Evolutionary conservation across 805 yeast species (phyloP).

Genomic region (Saturnispora ahearnii): DNA sequence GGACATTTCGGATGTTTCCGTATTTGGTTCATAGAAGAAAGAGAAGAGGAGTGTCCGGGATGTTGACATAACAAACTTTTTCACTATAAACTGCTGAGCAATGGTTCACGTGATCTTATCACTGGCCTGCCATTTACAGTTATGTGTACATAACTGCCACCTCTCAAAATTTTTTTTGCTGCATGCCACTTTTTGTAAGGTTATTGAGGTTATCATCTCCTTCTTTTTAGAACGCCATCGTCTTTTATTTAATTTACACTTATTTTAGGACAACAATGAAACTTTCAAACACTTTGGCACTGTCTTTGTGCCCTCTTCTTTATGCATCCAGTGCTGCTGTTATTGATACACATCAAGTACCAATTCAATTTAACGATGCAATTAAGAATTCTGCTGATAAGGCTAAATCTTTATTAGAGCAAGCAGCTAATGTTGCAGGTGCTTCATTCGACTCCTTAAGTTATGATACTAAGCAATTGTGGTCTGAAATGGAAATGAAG

Average conservation of each 20-base stretch:
- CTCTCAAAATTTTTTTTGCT: not conserved
- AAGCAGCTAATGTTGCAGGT: constrained; percentile 44
- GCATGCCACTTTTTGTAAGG: too few relatives aligned
- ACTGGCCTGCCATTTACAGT: constrained; percentile 1
- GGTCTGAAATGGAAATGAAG: constrained; percentile 55
- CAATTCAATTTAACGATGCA: constrained; percentile 7
- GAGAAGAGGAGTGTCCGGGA: constrained; percentile 73
- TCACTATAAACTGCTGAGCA: not conserved
- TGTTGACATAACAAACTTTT: constrained; percentile 26
- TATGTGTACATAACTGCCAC: not conserved
- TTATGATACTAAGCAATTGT: constrained; percentile 39
- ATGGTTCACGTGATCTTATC: constrained; percentile 5
- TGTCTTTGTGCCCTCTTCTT: constrained; percentile 7
- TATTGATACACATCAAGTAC: constrained; percentile 3
- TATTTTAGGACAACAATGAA: constrained; percentile 4
- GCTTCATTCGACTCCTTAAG: constrained; percentile 43
- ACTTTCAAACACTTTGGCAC: constrained; percentile 9
- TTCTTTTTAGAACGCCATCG: not conserved
- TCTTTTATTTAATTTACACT: not conserved
- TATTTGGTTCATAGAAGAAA: constrained; percentile 64
- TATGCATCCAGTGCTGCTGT: constrained; percentile 5
- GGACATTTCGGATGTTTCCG: constrained; percentile 77
- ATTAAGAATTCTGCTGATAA: constrained; percentile 5
- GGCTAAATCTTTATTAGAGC: constrained; percentile 22
- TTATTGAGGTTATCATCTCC: too few relatives aligned